These are phyloP conservation scores for Solanum bulbocastanum DNA, from an alignment of 257 asterid genomes.

Conservation along the genomic window DNA sequence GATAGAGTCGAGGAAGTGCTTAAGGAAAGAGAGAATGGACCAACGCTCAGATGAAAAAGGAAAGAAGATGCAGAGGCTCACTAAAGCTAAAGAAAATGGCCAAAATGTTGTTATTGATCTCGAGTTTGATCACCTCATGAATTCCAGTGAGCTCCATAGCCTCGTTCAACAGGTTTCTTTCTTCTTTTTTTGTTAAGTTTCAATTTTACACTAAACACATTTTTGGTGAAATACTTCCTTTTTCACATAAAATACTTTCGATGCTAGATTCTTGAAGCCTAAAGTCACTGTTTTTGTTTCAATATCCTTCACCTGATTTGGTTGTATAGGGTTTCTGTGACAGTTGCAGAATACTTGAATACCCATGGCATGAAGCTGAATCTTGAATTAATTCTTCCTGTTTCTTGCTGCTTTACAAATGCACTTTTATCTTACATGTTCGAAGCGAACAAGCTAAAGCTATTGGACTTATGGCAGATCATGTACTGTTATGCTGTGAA, in stretches of 20 bases:
- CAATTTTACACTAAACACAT: background rate
- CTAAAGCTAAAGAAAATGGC: conserved; percentile 43
- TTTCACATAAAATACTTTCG: background rate
- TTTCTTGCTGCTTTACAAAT: background rate
- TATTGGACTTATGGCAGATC: conserved; percentile 42
- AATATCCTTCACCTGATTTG: background rate
- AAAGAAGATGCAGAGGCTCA: conserved; percentile 51
- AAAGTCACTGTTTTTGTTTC: background rate
- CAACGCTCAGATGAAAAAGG: conserved; percentile 49
- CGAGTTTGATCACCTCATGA: conserved; percentile 78
- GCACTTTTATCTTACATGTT: conserved; percentile 1
- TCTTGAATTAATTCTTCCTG: background rate
- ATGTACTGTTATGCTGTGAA: conserved; percentile 91
- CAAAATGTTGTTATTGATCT: conserved; percentile 83
- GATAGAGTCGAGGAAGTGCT: conserved; percentile 40
- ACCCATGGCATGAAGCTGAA: background rate
- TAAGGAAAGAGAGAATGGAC: conserved; percentile 49
- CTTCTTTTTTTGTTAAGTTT: background rate
- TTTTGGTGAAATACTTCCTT: background rate
- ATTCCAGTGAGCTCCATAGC: conserved; percentile 52
- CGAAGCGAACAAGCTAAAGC: background rate
- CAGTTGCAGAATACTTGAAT: background rate
- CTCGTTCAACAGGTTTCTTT: conserved; percentile 84
- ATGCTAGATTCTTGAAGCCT: background rate
- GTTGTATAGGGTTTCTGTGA: background rate